phyloP scores from a whole-genome alignment of 2,329 filamentous ascomycete species.

The Botryotinia globosa region DNA sequence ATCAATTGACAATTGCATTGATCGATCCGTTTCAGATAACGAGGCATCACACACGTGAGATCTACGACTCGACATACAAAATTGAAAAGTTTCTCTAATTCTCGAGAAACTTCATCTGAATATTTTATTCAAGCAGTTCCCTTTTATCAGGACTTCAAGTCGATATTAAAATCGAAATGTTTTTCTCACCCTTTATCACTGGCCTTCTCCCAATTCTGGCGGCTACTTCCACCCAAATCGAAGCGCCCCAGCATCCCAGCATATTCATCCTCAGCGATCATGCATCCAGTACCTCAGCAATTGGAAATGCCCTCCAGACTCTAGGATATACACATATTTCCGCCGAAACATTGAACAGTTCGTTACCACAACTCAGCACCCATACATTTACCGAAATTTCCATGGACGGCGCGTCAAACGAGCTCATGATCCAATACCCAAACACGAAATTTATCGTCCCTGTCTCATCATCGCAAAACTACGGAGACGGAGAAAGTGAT shows the following conservation, averaged over 20 bases:
- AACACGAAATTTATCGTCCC: conserved; percentile 14
- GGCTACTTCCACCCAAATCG: conserved; percentile 15
- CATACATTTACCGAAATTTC: conserved; percentile 9
- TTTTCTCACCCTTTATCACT: conserved; percentile 18
- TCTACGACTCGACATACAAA: not conserved
- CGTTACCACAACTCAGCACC: not conserved
- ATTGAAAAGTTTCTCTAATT: not conserved
- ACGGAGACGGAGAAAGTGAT: not conserved
- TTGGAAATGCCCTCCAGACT: conserved; percentile 12
- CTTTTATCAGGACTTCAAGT: not conserved
- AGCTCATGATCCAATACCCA: conserved; percentile 14
- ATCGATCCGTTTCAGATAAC: not conserved
- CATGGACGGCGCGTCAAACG: not conserved
- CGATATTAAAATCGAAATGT: not conserved
- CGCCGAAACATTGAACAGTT: conserved; percentile 3
- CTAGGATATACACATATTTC: conserved; percentile 11
- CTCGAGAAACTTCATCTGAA: not conserved
- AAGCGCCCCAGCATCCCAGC: not conserved
- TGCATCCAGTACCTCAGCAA: not conserved
- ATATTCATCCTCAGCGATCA: conserved; percentile 18
- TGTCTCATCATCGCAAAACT: not conserved
- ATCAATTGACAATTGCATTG: not conserved
- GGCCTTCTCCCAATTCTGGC: conserved; percentile 14
- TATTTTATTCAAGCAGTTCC: not conserved
- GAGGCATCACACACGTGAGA: not conserved